Percentiles rank a stretch among this genome's conserved stretches.
Conservation (phyloP, 2,329 filamentous ascomycete species). For the Blastomyces parvus region DNA sequence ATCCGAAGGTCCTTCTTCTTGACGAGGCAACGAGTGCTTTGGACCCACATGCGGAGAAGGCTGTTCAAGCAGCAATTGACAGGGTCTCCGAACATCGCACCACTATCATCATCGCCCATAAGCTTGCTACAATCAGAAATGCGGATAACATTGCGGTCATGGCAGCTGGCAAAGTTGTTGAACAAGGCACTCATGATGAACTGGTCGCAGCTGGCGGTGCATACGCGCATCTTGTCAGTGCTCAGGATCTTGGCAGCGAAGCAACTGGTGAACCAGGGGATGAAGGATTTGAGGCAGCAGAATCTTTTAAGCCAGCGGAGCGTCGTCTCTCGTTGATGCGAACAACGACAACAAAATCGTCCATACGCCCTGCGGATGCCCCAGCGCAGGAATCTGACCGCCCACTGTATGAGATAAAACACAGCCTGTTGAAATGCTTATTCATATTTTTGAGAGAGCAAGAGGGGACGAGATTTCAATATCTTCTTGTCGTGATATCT, state of each 20-base stretch:
- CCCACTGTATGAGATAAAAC: background rate
- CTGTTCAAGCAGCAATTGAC: slow-evolving; percentile 76
- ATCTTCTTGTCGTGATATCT: background rate
- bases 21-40: slow-evolving; percentile 82
- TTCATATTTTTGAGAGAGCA: slow-evolving; percentile 9
- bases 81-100: slow-evolving; percentile 68
- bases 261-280: slow-evolving; percentile 27
- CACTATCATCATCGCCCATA: slow-evolving; percentile 80
- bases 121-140: slow-evolving; percentile 75
- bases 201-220: slow-evolving; percentile 57
- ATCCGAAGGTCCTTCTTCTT: slow-evolving; percentile 74
- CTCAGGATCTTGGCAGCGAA: slow-evolving; percentile 29
- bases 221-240: slow-evolving; percentile 71
- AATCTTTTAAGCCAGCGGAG: background rate
- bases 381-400: background rate
- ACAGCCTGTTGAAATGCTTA: slow-evolving; percentile 5
- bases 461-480: slow-evolving; percentile 4
- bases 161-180: slow-evolving; percentile 66
- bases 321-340: slow-evolving; percentile 6
- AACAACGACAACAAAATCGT: slow-evolving; percentile 6
- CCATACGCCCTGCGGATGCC: slow-evolving; percentile 5
- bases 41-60: slow-evolving; percentile 76
- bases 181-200: slow-evolving; percentile 72
- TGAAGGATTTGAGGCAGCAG: slow-evolving; percentile 27
- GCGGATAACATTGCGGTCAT: slow-evolving; percentile 89